Evolutionary conservation across 2,329 filamentous ascomycete genomes (phyloP).

Genomic region (Cercospora sesami): DNA sequence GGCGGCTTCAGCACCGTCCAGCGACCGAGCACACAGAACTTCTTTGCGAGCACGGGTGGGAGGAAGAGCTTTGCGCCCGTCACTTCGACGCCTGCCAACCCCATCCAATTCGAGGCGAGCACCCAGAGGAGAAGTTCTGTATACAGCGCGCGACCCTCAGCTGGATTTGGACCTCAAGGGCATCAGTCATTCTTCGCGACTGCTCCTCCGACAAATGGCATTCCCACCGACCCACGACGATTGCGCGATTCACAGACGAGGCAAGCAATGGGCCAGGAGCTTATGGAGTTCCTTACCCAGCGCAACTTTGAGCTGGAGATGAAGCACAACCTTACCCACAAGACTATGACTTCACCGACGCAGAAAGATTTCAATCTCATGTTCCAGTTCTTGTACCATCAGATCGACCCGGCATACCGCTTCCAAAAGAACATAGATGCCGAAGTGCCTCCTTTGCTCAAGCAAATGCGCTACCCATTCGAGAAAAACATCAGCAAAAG

Average conservation of each 20-base stretch:
- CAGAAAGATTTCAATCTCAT: slow-evolving; percentile 98
- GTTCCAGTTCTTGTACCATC: slow-evolving; percentile 96
- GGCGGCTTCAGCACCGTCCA: slow-evolving; percentile 79
- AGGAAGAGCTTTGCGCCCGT: slow-evolving; percentile 71
- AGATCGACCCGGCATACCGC: slow-evolving; percentile 88
- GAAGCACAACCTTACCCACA: slow-evolving; percentile 88
- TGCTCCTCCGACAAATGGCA: slow-evolving; percentile 74
- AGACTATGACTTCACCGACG: slow-evolving; percentile 88
- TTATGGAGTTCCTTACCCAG: slow-evolving; percentile 86
- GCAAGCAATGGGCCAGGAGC: slow-evolving; percentile 78
- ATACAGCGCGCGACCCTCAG: slow-evolving; percentile 58
- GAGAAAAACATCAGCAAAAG: slow-evolving; percentile 96
- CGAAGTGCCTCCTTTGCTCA: slow-evolving; percentile 87
- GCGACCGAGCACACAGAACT: slow-evolving; percentile 74
- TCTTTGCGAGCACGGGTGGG: slow-evolving; percentile 58
- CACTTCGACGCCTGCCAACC: slow-evolving; percentile 51
- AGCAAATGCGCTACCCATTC: slow-evolving; percentile 91
- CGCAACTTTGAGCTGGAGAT: slow-evolving; percentile 98
- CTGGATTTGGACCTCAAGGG: slow-evolving; percentile 57
- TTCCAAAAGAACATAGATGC: slow-evolving; percentile 95
- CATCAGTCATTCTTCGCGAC: slow-evolving; percentile 96
- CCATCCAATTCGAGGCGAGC: slow-evolving; percentile 52
- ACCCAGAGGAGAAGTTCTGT: slow-evolving; percentile 73
- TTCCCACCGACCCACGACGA: slow-evolving; percentile 82
- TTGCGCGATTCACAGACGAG: slow-evolving; percentile 80